Conservation (phyloP, 2,329 filamentous ascomycete genomes). For the Ploettnerulaceae sp. region DNA sequence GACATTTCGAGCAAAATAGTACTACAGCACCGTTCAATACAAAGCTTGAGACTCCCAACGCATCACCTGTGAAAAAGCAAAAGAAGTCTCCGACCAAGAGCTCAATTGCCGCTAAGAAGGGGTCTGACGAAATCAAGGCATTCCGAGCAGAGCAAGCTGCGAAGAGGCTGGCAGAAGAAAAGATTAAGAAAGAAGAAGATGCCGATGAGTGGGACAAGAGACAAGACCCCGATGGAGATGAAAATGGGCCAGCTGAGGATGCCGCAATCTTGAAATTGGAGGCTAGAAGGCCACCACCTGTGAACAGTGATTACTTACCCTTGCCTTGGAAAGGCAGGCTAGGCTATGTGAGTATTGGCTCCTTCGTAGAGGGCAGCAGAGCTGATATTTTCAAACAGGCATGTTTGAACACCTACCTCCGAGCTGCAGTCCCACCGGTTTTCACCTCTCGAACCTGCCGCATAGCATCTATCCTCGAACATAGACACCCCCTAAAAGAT, state of each 20-base stretch:
- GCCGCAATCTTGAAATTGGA: slow-evolving; percentile 29
- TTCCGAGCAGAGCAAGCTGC: slow-evolving; percentile 32
- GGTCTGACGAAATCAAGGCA: slow-evolving; percentile 32
- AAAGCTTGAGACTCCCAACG: background rate
- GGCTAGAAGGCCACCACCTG: slow-evolving; percentile 54
- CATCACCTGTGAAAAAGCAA: slow-evolving; percentile 24
- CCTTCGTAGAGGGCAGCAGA: background rate
- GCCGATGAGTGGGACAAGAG: slow-evolving; percentile 28
- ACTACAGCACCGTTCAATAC: slow-evolving; percentile 23
- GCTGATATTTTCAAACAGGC: slow-evolving; percentile 48
- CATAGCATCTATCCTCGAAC: slow-evolving; percentile 84
- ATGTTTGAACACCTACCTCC: slow-evolving; percentile 88
- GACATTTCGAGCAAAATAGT: slow-evolving; percentile 16
- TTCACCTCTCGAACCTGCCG: slow-evolving; percentile 91
- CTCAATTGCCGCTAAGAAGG: slow-evolving; percentile 32
- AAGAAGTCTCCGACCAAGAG: slow-evolving; percentile 31
- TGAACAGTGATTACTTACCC: slow-evolving; percentile 79
- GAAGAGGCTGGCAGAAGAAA: slow-evolving; percentile 26
- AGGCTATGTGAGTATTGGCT: slow-evolving; percentile 64
- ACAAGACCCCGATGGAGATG: slow-evolving; percentile 30
- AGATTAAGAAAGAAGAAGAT: slow-evolving; percentile 28
- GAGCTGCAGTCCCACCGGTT: slow-evolving; percentile 73
- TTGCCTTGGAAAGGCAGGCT: slow-evolving; percentile 86
- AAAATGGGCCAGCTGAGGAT: slow-evolving; percentile 27
- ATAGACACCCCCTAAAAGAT: slow-evolving; percentile 75